These are phyloP conservation scores for grape (Vitis vinifera) DNA, from an alignment of 164 flowering plant genomes.

Conservation along the genomic window ASM3070453v1 NC_081811.1:24569001-24569500, in stretches of 20 bases:
- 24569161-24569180: too few species aligned
- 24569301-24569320: neutral
- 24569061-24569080: too few species aligned
- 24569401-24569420: neutral
- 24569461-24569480: constrained; percentile 48
- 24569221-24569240: neutral
- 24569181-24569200: neutral
- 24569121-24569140: too few species aligned
- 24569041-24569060: too few species aligned
- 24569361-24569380: neutral
- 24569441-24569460: neutral
- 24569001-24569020: too few species aligned
- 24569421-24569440: neutral
- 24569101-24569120: too few species aligned
- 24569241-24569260: neutral
- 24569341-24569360: neutral
- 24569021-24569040: too few species aligned
- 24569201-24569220: neutral
- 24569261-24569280: neutral
- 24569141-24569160: too few species aligned
- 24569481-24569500: constrained; percentile 78
- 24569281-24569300: neutral
- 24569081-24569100: too few species aligned
- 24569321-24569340: neutral
- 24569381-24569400: neutral